Conservation (phyloP, 805 yeast species). For the Cyberlindnera misumaiensis region DNA sequence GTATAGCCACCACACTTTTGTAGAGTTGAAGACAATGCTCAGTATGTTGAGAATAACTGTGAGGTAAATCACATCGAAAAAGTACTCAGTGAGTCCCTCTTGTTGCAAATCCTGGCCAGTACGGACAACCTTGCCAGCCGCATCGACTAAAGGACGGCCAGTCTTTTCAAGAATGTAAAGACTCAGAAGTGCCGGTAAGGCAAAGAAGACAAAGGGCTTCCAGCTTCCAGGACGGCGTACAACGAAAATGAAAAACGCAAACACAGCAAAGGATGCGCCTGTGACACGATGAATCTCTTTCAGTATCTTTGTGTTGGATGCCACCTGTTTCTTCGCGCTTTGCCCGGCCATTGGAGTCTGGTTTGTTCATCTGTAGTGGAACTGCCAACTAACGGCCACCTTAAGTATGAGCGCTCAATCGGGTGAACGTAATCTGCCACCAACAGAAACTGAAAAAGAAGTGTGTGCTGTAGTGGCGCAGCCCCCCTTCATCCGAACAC, state of each 20-base stretch:
- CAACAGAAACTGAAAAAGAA: too few species aligned
- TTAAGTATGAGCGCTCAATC: too few species aligned
- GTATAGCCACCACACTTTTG: constrained; percentile 39
- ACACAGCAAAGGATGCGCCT: constrained; percentile 20
- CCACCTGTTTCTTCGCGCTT: constrained; percentile 48
- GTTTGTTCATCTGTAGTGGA: too few species aligned
- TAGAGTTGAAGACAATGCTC: constrained; percentile 37
- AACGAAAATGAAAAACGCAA: constrained; percentile 24
- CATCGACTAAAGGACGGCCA: constrained; percentile 43
- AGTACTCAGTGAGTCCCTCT: constrained; percentile 44
- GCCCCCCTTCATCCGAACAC: too few species aligned
- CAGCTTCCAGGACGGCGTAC: constrained; percentile 31
- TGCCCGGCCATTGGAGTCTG: constrained; percentile 44
- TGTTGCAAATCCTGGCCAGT: constrained; percentile 44
- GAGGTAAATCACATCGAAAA: constrained; percentile 48
- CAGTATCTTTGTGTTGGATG: constrained; percentile 31
- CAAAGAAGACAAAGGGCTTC: constrained; percentile 22
- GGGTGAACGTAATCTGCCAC: too few species aligned
- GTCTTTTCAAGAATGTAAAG: constrained; percentile 39
- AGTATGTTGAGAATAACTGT: constrained; percentile 43
- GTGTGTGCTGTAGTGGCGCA: too few species aligned
- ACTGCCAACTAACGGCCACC: too few species aligned
- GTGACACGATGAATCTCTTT: constrained; percentile 32
- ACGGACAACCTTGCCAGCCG: constrained; percentile 29
- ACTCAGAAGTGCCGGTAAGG: constrained; percentile 29